Evolutionary conservation across 257 asterid genomes (phyloP), one percentile per base, ranked within the genome.

Genomic region (Anisodus acutangulus): DNA sequence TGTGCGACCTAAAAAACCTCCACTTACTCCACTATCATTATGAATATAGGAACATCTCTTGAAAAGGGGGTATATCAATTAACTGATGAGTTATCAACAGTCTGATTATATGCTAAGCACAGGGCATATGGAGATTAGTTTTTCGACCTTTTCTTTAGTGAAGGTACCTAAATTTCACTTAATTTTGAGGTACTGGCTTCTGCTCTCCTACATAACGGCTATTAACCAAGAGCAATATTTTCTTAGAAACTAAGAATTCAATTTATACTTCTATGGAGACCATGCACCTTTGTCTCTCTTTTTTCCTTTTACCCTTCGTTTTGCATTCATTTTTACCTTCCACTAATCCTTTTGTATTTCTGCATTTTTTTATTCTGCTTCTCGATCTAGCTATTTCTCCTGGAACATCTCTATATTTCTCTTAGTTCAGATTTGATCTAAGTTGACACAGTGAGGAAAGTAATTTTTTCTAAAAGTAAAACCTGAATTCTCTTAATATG

Each of bases 1-100:
- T 19, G 41, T 17, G 2, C 19, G 41, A 72, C 80, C 80, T 47
- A 19, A 72, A 72, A 67, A 71, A 45, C 80, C 55, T 45, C 39
- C 17, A 39, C 76, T 53, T 43, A 16, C 62, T 74, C 62, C 22
- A 12, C 81, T 12, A 12, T 76, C n/a, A 49, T 76, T 76, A 76
- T 76, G 45, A 76, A 76, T 22, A 47, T 49, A 26, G 81, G 81
- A 51, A 22, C 45, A 22, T 26, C 45, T 49, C n/a, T 51, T 49
- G 19, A 22, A 12, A 31, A 74, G 39, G 43, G 9, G 45, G 81
- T 51, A 26, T 12, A 26, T 5, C 5, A 17, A 76, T 76, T 76
- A 54, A 49, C 13, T 76, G 43, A 74, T 22, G 62, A 74, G 81
- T 49, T 76, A 49, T 76, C 22, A 76, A 76, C 60, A 47, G 19